These are phyloP conservation scores for Moringa oleifera DNA, from an alignment of 345 rosid genomes.

Conservation along the genomic window DNA sequence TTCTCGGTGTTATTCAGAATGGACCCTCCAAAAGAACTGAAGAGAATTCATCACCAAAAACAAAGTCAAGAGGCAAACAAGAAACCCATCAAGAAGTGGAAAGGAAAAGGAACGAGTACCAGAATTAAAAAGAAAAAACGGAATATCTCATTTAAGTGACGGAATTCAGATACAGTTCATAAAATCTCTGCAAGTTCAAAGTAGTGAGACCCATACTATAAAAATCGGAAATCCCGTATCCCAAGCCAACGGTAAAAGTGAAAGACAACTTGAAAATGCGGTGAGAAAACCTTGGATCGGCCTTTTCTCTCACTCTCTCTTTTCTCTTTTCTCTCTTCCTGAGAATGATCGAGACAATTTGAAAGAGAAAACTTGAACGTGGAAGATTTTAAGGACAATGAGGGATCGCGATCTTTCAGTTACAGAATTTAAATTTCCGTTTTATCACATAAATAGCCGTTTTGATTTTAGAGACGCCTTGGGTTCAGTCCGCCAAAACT, in stretches of 20 bases:
- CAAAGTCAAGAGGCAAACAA: neutral
- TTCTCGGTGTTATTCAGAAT: constrained; percentile 1
- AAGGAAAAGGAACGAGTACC: neutral
- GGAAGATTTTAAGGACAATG: neutral
- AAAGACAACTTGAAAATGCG: neutral
- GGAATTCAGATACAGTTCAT: neutral
- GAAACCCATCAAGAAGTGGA: neutral
- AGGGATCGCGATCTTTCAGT: constrained; percentile 4
- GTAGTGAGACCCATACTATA: neutral
- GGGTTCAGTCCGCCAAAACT: constrained; percentile 3
- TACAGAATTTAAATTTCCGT: constrained; percentile 13
- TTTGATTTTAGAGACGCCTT: neutral
- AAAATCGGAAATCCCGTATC: constrained; percentile 2
- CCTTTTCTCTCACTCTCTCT: neutral
- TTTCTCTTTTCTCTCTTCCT: neutral
- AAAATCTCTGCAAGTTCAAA: neutral
- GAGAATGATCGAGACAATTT: constrained; percentile 10
- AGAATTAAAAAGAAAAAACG: neutral
- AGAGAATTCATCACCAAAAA: neutral
- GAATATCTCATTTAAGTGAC: neutral
- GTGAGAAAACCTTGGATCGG: neutral
- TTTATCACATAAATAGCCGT: constrained; percentile 9
- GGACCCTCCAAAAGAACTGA: neutral
- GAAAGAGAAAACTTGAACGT: neutral
- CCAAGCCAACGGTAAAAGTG: neutral